phyloP scores from a whole-genome alignment of 768 basidiomycete species.

The Phanerodontia chrysosporium region DNA sequence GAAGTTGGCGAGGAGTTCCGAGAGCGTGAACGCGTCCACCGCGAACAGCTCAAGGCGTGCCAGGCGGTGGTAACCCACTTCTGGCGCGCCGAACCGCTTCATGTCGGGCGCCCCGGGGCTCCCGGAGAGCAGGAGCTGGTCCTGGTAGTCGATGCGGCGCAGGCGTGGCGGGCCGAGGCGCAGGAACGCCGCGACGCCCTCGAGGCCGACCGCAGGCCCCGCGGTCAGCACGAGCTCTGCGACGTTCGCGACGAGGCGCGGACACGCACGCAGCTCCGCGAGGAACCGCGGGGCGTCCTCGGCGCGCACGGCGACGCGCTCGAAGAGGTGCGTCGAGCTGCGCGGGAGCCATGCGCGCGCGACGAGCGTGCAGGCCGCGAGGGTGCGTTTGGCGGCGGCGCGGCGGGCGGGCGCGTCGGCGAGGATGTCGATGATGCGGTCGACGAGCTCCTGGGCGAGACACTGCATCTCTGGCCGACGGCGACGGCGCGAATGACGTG shows the following conservation, averaged over 20 bases:
- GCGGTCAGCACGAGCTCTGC: background rate
- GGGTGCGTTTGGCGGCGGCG: background rate
- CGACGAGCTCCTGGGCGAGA: background rate
- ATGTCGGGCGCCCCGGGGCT: background rate
- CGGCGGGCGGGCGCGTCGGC: background rate
- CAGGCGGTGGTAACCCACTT: background rate
- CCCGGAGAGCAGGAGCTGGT: background rate
- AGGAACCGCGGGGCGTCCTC: background rate
- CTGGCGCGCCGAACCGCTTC: background rate
- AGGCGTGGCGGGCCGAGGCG: background rate
- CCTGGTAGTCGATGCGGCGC: background rate
- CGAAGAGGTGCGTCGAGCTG: background rate
- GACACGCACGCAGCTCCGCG: background rate
- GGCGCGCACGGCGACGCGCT: background rate
- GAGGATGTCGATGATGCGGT: background rate
- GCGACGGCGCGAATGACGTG: background rate
- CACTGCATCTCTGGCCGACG: background rate
- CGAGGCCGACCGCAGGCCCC: background rate
- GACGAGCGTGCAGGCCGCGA: background rate
- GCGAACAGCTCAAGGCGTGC: background rate
- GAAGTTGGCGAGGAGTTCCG: background rate
- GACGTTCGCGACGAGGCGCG: background rate
- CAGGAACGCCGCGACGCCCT: background rate
- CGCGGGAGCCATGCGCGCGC: background rate
- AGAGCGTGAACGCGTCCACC: background rate